These are phyloP conservation scores for Zygoascus biomembranicola DNA, from an alignment of 805 yeast species.

Conservation along the genomic window DNA sequence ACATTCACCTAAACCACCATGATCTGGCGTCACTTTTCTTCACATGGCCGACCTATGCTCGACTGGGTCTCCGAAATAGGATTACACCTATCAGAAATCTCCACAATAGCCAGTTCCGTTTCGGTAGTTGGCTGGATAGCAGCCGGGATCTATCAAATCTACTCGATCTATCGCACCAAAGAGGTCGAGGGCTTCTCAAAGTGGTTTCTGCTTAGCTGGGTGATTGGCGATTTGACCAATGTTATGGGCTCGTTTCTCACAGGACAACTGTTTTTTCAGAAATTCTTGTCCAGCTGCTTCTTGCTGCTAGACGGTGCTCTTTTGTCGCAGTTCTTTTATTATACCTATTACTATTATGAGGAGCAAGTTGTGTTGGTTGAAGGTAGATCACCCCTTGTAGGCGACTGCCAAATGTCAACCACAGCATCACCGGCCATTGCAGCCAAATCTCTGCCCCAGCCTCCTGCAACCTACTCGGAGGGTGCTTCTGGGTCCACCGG, in stretches of 20 bases:
- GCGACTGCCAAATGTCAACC: background rate
- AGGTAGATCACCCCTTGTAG: background rate
- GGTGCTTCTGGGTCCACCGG: background rate
- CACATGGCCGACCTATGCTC: background rate
- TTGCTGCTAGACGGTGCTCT: constrained; percentile 20
- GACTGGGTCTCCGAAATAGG: constrained; percentile 1
- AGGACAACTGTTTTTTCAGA: constrained; percentile 25
- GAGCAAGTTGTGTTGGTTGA: background rate
- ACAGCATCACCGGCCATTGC: background rate
- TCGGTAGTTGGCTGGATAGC: constrained; percentile 24
- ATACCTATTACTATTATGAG: constrained; percentile 6
- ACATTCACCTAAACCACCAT: too few relatives aligned
- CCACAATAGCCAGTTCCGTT: constrained; percentile 14
- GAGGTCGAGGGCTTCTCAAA: constrained; percentile 26
- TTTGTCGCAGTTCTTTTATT: constrained; percentile 21
- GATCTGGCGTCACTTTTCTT: background rate
- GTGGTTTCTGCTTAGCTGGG: constrained; percentile 23
- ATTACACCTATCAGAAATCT: background rate
- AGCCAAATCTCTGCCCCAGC: background rate
- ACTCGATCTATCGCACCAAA: constrained; percentile 18
- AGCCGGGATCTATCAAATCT: constrained; percentile 26
- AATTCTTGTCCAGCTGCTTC: constrained; percentile 19
- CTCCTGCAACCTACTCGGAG: too few relatives aligned
- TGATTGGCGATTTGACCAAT: constrained; percentile 26
- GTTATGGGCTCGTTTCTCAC: constrained; percentile 26